Percentiles rank a stretch among this genome's conserved stretches.
phyloP scores from a whole-genome alignment of 441 rosid genomes.

The Capsella rubella region DNA sequence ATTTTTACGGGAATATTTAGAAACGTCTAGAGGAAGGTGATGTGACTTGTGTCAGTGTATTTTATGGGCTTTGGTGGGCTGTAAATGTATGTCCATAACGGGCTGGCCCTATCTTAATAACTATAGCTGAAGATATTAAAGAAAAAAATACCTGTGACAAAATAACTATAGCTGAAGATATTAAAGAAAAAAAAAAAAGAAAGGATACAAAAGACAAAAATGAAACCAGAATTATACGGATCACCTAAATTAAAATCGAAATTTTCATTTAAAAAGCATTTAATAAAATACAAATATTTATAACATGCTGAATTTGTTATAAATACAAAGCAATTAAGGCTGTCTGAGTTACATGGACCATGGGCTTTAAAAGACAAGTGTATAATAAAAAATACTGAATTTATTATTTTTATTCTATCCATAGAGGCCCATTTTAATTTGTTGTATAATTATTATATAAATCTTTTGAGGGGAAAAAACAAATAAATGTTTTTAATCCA shows the following conservation, averaged over 20 bases:
- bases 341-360: neutral
- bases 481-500: neutral
- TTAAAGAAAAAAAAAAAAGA: no score
- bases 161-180: no score
- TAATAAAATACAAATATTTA: no score
- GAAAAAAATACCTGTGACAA: no score
- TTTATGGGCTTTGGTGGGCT: neutral
- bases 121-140: no score
- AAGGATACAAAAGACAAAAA: no score
- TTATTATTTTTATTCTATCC: no score
- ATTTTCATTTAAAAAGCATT: no score
- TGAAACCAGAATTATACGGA: no score
- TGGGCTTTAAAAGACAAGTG: neutral
- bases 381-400: neutral
- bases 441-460: neutral
- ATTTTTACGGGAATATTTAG: neutral
- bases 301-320: no score
- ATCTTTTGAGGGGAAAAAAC: no score
- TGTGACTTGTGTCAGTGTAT: neutral
- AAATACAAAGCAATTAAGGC: neutral
- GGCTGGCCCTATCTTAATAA: neutral
- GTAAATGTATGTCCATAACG: neutral
- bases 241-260: no score
- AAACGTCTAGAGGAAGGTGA: slow-evolving; percentile 16
- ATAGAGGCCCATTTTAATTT: neutral